Conservation (phyloP, 2,329 filamentous ascomycete genomes). For the Akanthomyces lecanii region DNA sequence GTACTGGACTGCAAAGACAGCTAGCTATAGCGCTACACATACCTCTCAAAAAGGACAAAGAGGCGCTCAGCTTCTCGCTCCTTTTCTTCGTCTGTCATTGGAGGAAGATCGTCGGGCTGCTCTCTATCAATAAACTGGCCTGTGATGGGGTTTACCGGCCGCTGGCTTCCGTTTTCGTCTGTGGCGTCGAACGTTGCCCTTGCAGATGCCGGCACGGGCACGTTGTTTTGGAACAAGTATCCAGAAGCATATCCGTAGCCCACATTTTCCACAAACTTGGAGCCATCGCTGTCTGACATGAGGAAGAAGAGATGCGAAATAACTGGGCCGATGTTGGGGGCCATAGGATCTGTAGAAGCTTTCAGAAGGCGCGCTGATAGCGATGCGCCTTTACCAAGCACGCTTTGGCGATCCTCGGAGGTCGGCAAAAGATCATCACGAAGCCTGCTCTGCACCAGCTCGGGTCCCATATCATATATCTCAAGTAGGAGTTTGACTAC, state of each 20-base stretch:
- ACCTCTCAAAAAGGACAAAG: constrained; percentile 89
- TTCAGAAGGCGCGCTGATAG: constrained; percentile 73
- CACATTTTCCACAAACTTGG: constrained; percentile 81
- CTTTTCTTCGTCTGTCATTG: constrained; percentile 90
- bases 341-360: constrained; percentile 68
- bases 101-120: constrained; percentile 51
- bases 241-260: constrained; percentile 93
- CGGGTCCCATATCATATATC: constrained; percentile 66
- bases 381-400: constrained; percentile 70
- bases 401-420: constrained; percentile 67
- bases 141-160: constrained; percentile 74
- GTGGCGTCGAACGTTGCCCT: constrained; percentile 41
- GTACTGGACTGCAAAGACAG: neutral
- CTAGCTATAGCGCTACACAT: constrained; percentile 21
- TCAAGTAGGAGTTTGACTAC: constrained; percentile 69
- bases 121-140: constrained; percentile 75
- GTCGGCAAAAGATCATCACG: constrained; percentile 68
- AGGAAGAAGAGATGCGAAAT: constrained; percentile 82
- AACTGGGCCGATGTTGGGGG: constrained; percentile 67
- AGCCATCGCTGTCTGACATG: constrained; percentile 74
- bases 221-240: constrained; percentile 79
- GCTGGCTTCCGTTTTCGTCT: constrained; percentile 28
- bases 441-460: constrained; percentile 57
- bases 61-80: constrained; percentile 84
- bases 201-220: constrained; percentile 67